Conservation (phyloP, 768 basidiomycete genomes). For the Termitomyces heimii region DNA sequence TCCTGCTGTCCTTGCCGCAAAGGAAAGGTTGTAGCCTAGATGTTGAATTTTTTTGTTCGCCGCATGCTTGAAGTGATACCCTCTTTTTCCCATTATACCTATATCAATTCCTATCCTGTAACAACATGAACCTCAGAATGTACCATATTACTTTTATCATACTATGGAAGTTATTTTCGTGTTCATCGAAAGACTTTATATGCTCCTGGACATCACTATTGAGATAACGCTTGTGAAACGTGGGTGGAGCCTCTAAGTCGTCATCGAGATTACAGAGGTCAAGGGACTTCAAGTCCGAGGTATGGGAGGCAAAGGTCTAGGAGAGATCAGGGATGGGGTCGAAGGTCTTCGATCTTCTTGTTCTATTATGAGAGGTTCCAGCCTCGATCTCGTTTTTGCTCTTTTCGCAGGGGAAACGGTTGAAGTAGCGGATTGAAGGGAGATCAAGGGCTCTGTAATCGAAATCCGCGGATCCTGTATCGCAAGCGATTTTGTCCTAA, state of each 20-base stretch:
- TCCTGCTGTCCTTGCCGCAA: constrained; percentile 1
- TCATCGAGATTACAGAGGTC: background rate
- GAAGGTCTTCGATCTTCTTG: background rate
- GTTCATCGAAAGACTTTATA: background rate
- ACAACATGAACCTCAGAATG: background rate
- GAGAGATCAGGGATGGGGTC: background rate
- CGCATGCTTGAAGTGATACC: background rate
- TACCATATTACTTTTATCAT: background rate
- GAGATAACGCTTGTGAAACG: too few species aligned
- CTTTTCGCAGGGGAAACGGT: background rate
- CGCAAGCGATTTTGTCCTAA: too few species aligned
- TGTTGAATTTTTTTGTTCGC: background rate
- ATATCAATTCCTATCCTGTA: background rate
- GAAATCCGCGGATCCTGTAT: background rate
- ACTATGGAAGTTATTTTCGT: background rate
- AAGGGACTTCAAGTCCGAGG: background rate
- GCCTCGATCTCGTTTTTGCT: background rate
- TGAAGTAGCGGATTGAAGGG: background rate
- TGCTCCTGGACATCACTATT: background rate
- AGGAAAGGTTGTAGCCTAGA: background rate
- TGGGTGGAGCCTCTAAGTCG: background rate
- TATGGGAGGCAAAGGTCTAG: constrained; percentile 1
- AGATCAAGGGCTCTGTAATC: background rate
- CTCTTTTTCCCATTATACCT: background rate
- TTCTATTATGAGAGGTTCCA: background rate